Percentiles rank a stretch among this genome's conserved stretches.
Conservation (phyloP, 768 basidiomycete genomes). For the Inosperma sp. region DNA sequence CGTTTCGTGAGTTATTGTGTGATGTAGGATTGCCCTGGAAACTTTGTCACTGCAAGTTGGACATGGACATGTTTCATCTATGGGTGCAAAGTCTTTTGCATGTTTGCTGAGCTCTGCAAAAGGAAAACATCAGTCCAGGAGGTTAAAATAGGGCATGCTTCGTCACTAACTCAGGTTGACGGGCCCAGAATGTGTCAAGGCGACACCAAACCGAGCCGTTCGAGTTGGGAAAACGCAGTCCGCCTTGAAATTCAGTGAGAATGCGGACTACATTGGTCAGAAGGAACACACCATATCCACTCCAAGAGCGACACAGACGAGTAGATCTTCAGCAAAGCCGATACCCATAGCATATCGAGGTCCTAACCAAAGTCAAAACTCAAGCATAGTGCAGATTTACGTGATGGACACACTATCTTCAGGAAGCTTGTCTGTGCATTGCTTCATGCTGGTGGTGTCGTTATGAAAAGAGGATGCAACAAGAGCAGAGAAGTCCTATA, state of each 20-base stretch:
- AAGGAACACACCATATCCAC: slow-evolving; percentile 71
- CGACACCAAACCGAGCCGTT: slow-evolving; percentile 88
- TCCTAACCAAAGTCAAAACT: slow-evolving; percentile 12
- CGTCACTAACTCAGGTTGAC: slow-evolving; percentile 66
- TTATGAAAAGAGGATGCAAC: neutral
- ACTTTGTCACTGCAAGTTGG: slow-evolving; percentile 71
- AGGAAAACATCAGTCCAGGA: neutral
- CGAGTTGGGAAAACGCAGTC: slow-evolving; percentile 94
- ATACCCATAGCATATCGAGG: slow-evolving; percentile 72
- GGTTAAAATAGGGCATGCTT: neutral
- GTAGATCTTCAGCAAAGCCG: slow-evolving; percentile 88
- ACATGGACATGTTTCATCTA: slow-evolving; percentile 78
- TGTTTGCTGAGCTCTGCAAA: slow-evolving; percentile 64
- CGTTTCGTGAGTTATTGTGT: slow-evolving; percentile 74
- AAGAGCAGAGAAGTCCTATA: neutral
- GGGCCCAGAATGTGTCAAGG: slow-evolving; percentile 76
- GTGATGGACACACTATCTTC: slow-evolving; percentile 55
- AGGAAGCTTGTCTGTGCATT: slow-evolving; percentile 76
- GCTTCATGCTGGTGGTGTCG: slow-evolving; percentile 55
- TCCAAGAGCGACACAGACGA: slow-evolving; percentile 89
- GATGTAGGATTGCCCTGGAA: slow-evolving; percentile 72
- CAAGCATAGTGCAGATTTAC: neutral
- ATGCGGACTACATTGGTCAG: neutral
- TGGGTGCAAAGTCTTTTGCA: slow-evolving; percentile 60
- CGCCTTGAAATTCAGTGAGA: slow-evolving; percentile 43